phyloP scores from a whole-genome alignment of 768 basidiomycete species.

The Trametes gibbosa region DNA sequence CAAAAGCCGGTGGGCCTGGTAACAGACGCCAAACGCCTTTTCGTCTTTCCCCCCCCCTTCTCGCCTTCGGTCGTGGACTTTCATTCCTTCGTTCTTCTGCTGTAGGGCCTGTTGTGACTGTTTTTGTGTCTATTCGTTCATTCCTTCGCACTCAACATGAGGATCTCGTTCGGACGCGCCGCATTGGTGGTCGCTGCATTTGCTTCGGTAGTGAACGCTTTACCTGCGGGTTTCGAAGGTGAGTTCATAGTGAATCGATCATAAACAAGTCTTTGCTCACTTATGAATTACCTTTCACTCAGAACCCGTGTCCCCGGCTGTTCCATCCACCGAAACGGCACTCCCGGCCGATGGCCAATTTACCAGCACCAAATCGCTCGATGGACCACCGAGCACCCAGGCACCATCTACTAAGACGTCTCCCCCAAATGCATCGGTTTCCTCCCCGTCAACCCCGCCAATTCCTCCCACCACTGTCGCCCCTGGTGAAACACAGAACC shows the following conservation, averaged over 20 bases:
- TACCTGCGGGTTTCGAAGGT: constrained; percentile 4
- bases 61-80: constrained; percentile 4
- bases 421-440: no score
- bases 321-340: neutral
- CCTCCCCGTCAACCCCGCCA: neutral
- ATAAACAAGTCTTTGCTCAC: neutral
- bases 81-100: constrained; percentile 14
- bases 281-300: neutral
- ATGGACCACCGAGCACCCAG: no score
- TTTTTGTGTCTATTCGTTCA: neutral
- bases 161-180: neutral
- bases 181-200: neutral
- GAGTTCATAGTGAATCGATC: neutral
- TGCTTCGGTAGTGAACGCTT: neutral
- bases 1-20: constrained; percentile 1
- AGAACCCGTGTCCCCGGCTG: neutral
- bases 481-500: neutral
- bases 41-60: constrained; percentile 1
- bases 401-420: no score
- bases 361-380: no score
- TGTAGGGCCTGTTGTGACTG: neutral
- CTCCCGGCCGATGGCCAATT: no score
- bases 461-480: constrained; percentile 6
- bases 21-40: constrained; percentile 14
- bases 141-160: constrained; percentile 2